A percentile compares a stretch with the other conserved stretches of the same genome.
Evolutionary conservation across 2,329 filamentous ascomycete species (phyloP).

Genomic region (Plectosphaerella cucumerina): DNA sequence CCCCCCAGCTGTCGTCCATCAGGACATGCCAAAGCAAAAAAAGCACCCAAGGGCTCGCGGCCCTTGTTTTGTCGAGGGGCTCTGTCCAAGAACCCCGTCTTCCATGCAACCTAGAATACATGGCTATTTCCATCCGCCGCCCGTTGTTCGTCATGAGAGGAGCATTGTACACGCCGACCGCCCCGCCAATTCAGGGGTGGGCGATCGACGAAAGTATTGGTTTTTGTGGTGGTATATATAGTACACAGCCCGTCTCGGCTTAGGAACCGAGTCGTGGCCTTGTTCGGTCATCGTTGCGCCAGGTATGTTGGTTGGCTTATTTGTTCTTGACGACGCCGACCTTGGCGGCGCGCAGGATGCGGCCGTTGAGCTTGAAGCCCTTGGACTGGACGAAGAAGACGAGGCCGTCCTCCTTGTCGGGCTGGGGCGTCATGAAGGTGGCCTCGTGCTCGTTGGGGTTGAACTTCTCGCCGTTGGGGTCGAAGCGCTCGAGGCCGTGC

Average conservation of each 20-base stretch:
- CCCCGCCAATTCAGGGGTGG: not conserved
- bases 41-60: too few relatives aligned
- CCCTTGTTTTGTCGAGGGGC: too few relatives aligned
- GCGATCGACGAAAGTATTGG: slow-evolving; percentile 2
- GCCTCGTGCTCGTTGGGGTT: slow-evolving; percentile 97
- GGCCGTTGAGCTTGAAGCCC: slow-evolving; percentile 90
- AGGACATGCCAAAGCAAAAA: too few relatives aligned
- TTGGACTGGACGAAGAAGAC: slow-evolving; percentile 94
- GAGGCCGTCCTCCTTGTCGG: slow-evolving; percentile 82
- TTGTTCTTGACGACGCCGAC: slow-evolving; percentile 91
- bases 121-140: not conserved
- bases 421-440: slow-evolving; percentile 85
- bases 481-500: slow-evolving; percentile 88
- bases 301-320: slow-evolving; percentile 19
- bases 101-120: slow-evolving; percentile 5
- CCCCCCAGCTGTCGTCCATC: too few relatives aligned
- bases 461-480: slow-evolving; percentile 82
- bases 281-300: not conserved
- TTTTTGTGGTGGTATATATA: not conserved
- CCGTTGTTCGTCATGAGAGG: slow-evolving; percentile 34
- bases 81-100: too few relatives aligned
- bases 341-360: slow-evolving; percentile 86
- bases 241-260: not conserved
- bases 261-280: not conserved
- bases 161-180: slow-evolving; percentile 38